Evolutionary conservation across 1,139 yeast species (phyloP).

Genomic region (Pichia sp.): DNA sequence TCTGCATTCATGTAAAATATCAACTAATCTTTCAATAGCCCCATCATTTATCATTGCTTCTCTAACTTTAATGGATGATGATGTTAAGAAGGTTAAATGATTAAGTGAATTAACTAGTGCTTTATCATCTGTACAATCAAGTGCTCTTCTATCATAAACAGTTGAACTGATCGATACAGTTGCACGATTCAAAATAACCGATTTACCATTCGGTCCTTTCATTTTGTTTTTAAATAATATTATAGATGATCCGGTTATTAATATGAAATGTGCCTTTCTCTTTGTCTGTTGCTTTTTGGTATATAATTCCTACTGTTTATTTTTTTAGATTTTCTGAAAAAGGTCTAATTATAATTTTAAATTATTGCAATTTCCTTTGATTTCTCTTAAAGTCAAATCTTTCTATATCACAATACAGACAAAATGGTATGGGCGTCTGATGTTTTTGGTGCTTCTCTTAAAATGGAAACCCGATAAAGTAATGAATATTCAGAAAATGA

Average conservation of each 20-base stretch:
- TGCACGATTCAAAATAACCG: conserved; percentile 75
- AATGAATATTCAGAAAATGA: no score
- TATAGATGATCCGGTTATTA: no score
- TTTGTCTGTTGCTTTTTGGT: no score
- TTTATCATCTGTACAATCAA: conserved; percentile 83
- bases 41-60: conserved; percentile 89
- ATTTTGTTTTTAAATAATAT: conserved; percentile 40
- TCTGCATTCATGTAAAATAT: conserved; percentile 77
- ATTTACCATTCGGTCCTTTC: conserved; percentile 89
- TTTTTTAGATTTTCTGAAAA: no score
- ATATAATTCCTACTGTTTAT: no score
- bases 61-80: conserved; percentile 81
- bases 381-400: no score
- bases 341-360: no score
- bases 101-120: conserved; percentile 90
- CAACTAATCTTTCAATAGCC: conserved; percentile 82
- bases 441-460: background rate
- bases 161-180: conserved; percentile 86
- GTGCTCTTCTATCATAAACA: conserved; percentile 84
- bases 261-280: no score
- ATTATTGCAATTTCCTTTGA: no score
- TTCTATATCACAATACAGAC: background rate
- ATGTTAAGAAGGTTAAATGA: conserved; percentile 79
- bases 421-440: conserved; percentile 1
- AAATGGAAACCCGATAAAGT: no score